Evolutionary conservation across 495 filamentous ascomycete species (phyloP), one percentile per base, ranked within the genome.

Genomic region (Penicillium pulvis): DNA sequence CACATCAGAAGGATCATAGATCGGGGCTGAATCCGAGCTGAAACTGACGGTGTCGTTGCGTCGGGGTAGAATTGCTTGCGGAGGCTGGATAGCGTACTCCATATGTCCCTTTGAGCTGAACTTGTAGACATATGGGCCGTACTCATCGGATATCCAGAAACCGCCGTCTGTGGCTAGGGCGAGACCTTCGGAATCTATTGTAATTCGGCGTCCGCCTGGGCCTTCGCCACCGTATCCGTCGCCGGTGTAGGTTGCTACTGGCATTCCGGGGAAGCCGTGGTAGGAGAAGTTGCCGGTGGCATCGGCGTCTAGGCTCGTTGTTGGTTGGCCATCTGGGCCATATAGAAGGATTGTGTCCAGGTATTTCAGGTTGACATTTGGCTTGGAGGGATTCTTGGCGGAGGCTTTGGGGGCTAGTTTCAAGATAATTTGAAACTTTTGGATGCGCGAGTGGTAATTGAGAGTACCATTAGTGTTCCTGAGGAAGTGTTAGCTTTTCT

Each of bases 121-220:
- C 10, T 86, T 79, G 76, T 87, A 92, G 23, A 91, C 74, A 59
- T 86, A 92, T 0, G 87, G 89, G 4, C 90, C 90, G 66, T 93
- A 93, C 67, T 94, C 90, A 67, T 93, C 90, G 36, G 80, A 85
- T 33, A 93, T 75, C 87, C 87, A 93, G 78, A 92, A 92, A 2
- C 77, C 75, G 55, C 82, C 85, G 55, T 91, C 84, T 0, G 69
- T 54, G 44, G 77, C 81, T 16, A 93, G 79, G n/a, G 83, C 85
- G 4, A 93, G 71, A 23, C 88, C 90, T 68, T 93, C 90, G 7
- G 82, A 63, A 69, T 94, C 90, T 2, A 92, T 51, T 1, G 85
- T 69, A 46, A 92, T 78, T 16, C 86, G 74, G 46, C 79, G 79
- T 6, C 85, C 88, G 10, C 89, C 89, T 0, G 78, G 68, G 0